Conservation (phyloP, 75 land plant genomes). For the Gnetum montanum region DNA sequence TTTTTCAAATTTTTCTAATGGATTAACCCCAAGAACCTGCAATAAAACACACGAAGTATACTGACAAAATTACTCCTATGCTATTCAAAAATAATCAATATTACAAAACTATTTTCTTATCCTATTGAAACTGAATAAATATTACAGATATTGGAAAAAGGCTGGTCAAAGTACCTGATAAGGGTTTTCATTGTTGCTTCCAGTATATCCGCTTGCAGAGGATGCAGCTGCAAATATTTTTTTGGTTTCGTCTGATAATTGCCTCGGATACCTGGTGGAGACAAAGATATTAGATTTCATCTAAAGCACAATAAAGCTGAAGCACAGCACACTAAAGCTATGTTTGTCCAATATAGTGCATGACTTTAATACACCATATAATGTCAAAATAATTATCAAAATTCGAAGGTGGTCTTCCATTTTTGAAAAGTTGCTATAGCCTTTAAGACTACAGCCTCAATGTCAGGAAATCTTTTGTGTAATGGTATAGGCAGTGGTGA, state of each 20-base stretch:
- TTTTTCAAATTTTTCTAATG: slow-evolving; percentile 73
- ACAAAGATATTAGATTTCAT: too few species aligned
- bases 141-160: not conserved
- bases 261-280: not conserved
- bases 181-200: slow-evolving; percentile 37
- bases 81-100: slow-evolving; percentile 1
- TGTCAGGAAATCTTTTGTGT: too few species aligned
- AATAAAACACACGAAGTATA: not conserved
- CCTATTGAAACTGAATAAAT: slow-evolving; percentile 2
- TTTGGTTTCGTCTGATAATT: not conserved
- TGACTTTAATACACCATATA: too few species aligned
- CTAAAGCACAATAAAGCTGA: too few species aligned
- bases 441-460: too few species aligned
- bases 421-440: too few species aligned
- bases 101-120: not conserved
- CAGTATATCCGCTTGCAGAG: slow-evolving; percentile 30
- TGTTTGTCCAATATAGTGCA: too few species aligned
- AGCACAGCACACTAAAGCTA: too few species aligned
- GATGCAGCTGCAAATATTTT: slow-evolving; percentile 29
- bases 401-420: too few species aligned
- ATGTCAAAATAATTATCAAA: too few species aligned
- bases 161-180: slow-evolving; percentile 35
- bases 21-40: slow-evolving; percentile 82
- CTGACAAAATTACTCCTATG: not conserved
- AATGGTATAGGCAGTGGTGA: too few species aligned